Evolutionary conservation across 139 green algal genomes (phyloP).

Genomic region (Coelastrella sp.): DNA sequence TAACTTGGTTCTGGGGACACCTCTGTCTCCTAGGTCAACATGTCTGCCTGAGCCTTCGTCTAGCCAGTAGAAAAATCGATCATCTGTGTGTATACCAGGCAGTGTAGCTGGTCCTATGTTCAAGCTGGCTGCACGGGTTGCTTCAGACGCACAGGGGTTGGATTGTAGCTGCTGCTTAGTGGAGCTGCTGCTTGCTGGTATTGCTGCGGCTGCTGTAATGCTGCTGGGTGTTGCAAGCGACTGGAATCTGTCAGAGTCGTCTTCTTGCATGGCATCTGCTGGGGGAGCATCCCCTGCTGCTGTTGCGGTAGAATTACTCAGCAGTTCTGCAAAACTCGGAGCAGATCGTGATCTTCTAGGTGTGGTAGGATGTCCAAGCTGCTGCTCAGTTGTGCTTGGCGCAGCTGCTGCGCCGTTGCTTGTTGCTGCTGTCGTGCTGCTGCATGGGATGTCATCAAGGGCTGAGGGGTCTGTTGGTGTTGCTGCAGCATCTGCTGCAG

Average conservation of each 20-base stretch:
- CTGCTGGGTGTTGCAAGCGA: slow-evolving; percentile 3
- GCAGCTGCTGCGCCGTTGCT: slow-evolving; percentile 10
- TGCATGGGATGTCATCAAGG: background rate
- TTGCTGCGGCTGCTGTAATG: slow-evolving; percentile 16
- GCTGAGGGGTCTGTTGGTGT: background rate
- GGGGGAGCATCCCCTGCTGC: background rate
- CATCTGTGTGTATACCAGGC: slow-evolving; percentile 43
- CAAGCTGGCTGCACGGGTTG: background rate
- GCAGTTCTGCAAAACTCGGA: slow-evolving; percentile 25
- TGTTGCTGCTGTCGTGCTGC: slow-evolving; percentile 6
- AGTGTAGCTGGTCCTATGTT: background rate
- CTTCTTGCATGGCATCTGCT: background rate
- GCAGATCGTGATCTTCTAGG: slow-evolving; percentile 35
- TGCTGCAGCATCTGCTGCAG: background rate
- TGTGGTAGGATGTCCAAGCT: background rate
- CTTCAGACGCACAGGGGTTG: too few relatives aligned
- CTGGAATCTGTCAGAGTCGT: background rate
- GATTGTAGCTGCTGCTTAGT: slow-evolving; percentile 11
- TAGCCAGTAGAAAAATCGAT: slow-evolving; percentile 49
- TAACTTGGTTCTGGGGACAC: slow-evolving; percentile 60
- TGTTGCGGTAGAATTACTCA: background rate
- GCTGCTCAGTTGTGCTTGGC: background rate
- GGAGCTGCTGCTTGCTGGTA: slow-evolving; percentile 13
- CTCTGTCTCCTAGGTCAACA: slow-evolving; percentile 57
- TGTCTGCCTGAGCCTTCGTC: slow-evolving; percentile 65